These are phyloP conservation scores for Penicillium paxilli DNA, from an alignment of 495 filamentous ascomycete species.

Conservation along the genomic window DNA sequence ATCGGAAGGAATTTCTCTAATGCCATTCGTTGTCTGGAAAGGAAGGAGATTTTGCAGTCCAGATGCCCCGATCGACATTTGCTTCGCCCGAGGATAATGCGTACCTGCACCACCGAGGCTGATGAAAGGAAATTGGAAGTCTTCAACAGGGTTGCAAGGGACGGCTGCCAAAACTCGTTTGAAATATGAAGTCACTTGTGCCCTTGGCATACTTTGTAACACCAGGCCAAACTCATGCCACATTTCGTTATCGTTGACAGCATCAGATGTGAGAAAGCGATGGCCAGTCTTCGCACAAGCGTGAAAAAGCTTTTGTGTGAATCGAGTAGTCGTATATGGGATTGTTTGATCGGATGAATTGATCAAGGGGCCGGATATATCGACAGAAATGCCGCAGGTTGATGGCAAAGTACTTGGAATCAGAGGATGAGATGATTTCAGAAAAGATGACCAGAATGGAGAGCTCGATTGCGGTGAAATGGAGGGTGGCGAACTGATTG, in stretches of 20 bases:
- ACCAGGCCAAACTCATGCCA: constrained; percentile 18
- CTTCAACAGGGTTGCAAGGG: constrained; percentile 15
- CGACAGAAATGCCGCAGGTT: neutral
- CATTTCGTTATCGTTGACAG: constrained; percentile 9
- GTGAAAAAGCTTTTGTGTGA: constrained; percentile 14
- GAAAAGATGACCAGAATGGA: neutral
- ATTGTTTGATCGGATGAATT: neutral
- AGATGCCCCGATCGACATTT: neutral
- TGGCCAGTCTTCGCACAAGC: constrained; percentile 16
- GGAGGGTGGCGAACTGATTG: neutral
- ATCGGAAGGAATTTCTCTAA: constrained; percentile 8
- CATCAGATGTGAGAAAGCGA: constrained; percentile 2
- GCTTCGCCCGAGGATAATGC: constrained; percentile 3
- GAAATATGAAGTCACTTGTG: constrained; percentile 12
- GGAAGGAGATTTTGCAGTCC: neutral
- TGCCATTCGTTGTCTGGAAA: constrained; percentile 17
- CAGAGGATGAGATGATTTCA: neutral
- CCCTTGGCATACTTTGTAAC: constrained; percentile 11
- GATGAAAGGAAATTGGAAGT: constrained; percentile 19
- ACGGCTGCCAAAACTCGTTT: constrained; percentile 4
- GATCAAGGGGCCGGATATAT: neutral
- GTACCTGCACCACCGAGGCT: constrained; percentile 18
- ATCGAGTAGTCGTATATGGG: constrained; percentile 9
- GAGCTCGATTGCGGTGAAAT: neutral
- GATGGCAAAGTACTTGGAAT: neutral